Conservation (phyloP, 495 filamentous ascomycete genomes). For the Thermothielavioides terrestris region DNA sequence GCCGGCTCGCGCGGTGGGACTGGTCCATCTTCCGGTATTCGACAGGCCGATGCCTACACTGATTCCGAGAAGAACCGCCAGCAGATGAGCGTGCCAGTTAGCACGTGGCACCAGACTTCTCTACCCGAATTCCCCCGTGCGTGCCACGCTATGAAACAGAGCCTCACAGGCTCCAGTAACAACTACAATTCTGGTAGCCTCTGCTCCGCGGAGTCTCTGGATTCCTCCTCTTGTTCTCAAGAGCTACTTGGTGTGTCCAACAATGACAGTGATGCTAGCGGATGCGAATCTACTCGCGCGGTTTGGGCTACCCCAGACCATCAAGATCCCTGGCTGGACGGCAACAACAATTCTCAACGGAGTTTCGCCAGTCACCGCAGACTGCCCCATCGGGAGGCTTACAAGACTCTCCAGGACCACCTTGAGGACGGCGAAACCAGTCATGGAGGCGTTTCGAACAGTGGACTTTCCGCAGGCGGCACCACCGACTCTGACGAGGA, state of each 20-base stretch:
- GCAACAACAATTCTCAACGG: not conserved
- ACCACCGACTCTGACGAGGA: constrained; percentile 24
- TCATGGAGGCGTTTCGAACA: not conserved
- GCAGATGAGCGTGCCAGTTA: not conserved
- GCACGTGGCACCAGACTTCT: constrained; percentile 3
- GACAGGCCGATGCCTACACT: not conserved
- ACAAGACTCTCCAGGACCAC: not conserved
- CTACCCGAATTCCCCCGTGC: constrained; percentile 3
- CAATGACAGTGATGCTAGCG: not conserved
- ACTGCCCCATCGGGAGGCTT: not conserved
- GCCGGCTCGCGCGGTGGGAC: not conserved
- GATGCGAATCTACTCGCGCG: not conserved
- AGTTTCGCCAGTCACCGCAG: not conserved
- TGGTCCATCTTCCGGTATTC: not conserved
- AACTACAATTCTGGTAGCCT: too few relatives aligned
- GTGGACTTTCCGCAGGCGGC: constrained; percentile 5
- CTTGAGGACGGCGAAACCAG: not conserved
- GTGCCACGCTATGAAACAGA: not conserved
- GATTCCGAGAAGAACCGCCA: not conserved
- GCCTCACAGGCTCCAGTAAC: not conserved
- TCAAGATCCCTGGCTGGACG: not conserved
- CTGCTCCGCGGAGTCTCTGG: not conserved
- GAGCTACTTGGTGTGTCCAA: not conserved
- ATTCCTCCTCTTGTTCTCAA: not conserved
- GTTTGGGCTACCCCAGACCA: not conserved